A percentile compares a stretch with the other conserved stretches of the same genome.
phyloP scores from a whole-genome alignment of 1,284 basidiomycete genomes.

The Singerocomus inundabilis region DNA sequence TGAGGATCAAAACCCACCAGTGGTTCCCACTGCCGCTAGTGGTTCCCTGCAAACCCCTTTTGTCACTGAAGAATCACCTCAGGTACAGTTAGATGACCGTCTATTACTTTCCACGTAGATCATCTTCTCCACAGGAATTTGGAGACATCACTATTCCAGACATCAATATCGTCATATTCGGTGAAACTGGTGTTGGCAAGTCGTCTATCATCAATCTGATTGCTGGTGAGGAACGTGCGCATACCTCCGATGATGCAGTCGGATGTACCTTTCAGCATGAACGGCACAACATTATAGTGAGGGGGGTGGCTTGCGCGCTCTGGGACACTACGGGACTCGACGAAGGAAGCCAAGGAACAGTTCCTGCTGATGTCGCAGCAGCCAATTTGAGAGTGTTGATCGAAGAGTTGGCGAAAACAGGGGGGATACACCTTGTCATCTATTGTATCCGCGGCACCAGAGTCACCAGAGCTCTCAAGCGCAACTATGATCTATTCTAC shows the following conservation, averaged over 20 bases:
- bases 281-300: background rate
- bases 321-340: background rate
- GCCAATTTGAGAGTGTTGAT: background rate
- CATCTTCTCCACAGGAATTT: background rate
- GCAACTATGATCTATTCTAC: constrained; percentile 17
- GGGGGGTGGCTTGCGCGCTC: background rate
- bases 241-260: background rate
- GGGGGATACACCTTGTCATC: background rate
- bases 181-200: too few species aligned
- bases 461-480: background rate
- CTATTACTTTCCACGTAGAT: background rate
- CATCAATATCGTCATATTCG: background rate
- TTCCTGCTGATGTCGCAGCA: background rate
- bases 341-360: background rate
- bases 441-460: constrained; percentile 19
- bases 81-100: background rate
- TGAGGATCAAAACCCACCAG: too few species aligned
- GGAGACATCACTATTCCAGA: background rate
- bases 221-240: background rate
- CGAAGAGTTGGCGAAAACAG: background rate
- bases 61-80: too few species aligned
- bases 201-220: background rate
- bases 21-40: too few species aligned
- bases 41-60: too few species aligned
- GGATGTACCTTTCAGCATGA: background rate